phyloP scores from a whole-genome alignment of 1,284 basidiomycete species.

The Papiliotrema nemorosa region DNA sequence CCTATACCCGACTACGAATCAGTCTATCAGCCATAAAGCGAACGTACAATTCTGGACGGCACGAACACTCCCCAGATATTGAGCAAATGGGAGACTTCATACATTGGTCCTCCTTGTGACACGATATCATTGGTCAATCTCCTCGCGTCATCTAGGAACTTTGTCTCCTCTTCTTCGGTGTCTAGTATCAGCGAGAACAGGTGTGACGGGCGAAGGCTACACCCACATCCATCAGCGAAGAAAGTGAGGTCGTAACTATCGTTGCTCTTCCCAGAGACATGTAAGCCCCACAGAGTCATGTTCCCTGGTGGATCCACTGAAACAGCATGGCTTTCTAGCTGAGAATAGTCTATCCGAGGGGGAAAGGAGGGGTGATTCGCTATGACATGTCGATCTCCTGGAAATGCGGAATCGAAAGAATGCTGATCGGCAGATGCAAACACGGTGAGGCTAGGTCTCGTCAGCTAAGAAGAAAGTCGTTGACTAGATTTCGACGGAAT shows the following conservation, averaged over 20 bases:
- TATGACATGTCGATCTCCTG: not conserved
- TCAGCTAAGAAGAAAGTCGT: no score
- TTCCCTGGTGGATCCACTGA: constrained; percentile 10
- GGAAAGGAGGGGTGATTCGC: not conserved
- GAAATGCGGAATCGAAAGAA: no score
- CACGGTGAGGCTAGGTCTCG: no score
- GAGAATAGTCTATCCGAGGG: not conserved
- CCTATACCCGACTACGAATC: constrained; percentile 70
- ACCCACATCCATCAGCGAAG: constrained; percentile 77
- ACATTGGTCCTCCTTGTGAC: constrained; percentile 64
- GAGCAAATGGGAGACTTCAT: constrained; percentile 67
- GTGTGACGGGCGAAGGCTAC: not conserved
- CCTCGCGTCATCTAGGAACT: constrained; percentile 66
- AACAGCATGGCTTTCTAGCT: no score
- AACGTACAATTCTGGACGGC: constrained; percentile 58
- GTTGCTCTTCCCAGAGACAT: constrained; percentile 59
- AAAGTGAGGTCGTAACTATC: constrained; percentile 75
- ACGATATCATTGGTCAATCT: constrained; percentile 67
- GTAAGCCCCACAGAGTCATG: constrained; percentile 59
- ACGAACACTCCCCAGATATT: constrained; percentile 81
- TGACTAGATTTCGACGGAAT: no score
- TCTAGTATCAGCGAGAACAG: constrained; percentile 52
- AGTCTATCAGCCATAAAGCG: not conserved
- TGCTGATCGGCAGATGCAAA: no score
- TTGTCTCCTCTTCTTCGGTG: constrained; percentile 57